Evolutionary conservation across 768 basidiomycete species (phyloP).

Genomic region (Leccinum boreale): DNA sequence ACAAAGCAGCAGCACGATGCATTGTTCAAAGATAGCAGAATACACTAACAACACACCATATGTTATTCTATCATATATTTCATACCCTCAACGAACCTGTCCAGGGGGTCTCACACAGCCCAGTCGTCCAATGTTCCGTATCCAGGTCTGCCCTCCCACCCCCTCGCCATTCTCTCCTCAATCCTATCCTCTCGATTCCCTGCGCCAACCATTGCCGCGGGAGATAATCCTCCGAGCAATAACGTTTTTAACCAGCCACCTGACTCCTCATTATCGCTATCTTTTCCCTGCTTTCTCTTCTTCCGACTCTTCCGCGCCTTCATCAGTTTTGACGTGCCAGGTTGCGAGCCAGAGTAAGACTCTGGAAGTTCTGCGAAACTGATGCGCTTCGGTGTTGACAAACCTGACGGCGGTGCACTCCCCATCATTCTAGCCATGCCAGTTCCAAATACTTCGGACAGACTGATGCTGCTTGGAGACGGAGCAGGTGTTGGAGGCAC

Average conservation of each 20-base stretch:
- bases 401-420: slow-evolving; percentile 47
- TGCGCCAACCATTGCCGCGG: slow-evolving; percentile 18
- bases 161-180: slow-evolving; percentile 51
- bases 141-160: slow-evolving; percentile 44
- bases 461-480: slow-evolving; percentile 30
- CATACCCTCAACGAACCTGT: neutral
- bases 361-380: slow-evolving; percentile 76
- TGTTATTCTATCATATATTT: slow-evolving; percentile 7
- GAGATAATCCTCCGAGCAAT: slow-evolving; percentile 19
- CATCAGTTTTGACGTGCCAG: slow-evolving; percentile 35
- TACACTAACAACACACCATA: slow-evolving; percentile 3
- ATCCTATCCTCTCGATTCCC: slow-evolving; percentile 43
- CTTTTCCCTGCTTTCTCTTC: slow-evolving; percentile 35
- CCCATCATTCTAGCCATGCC: slow-evolving; percentile 28
- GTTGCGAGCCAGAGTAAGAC: slow-evolving; percentile 46
- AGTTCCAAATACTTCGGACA: slow-evolving; percentile 28
- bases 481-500: slow-evolving; percentile 35
- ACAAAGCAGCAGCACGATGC: neutral
- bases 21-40: slow-evolving; percentile 2
- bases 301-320: slow-evolving; percentile 30
- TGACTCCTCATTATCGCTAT: slow-evolving; percentile 26
- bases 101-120: slow-evolving; percentile 37
- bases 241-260: slow-evolving; percentile 25
- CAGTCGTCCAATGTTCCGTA: slow-evolving; percentile 52
- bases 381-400: slow-evolving; percentile 70